Base-by-base conservation (phyloP, 2,329 filamentous ascomycete genomes). In the Pseudocercospora pini-densiflorae region DNA sequence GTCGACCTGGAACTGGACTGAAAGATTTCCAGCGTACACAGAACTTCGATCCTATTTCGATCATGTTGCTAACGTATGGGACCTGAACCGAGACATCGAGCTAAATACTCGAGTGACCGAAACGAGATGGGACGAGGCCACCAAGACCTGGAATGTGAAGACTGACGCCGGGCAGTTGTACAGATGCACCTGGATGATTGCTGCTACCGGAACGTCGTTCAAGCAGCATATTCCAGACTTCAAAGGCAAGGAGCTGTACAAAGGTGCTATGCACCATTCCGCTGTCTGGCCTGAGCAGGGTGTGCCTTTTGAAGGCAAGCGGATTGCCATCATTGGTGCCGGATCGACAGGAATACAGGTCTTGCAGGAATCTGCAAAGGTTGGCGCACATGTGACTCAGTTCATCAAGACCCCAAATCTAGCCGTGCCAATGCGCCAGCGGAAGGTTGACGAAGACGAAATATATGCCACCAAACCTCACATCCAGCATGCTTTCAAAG, bases 361-460 rank as follows among this genome's bases (percentile, higher is more conserved):
- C 8, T 70, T 73, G 6, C 75, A 77, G 27, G 73, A 76, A 43
- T 67, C 70, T 12, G 70, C 72, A 5, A 75, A 75, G 40, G 71
- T 74, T 23, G 72, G 71, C 9, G 61, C 58, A 1, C 78, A 74
- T 1, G 75, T 91, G 0, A 82, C 79, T 0, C 86, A 90, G 24
- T 90, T 90, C 76, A 87, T 90, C 72, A 83, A 89, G 12, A 90
- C 88, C 0, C 89, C 89, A 0, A 91, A 90, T 65, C 79, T 89
- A 5, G 87, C 86, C 0, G 72, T 91, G 1, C 88, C 88, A 0
- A 89, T 91, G 86, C 80, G 83, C 4, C 83, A 84, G 63, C 78
- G 80, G 4, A 47, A 77, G 1, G 78, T 89, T 33, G 83, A 81
- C 0, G 76, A 74, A 3, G 80, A 84, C 59, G 84, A 87, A 40